phyloP scores from a whole-genome alignment of 345 rosid species.

The Eucalyptus viminalis region DNA sequence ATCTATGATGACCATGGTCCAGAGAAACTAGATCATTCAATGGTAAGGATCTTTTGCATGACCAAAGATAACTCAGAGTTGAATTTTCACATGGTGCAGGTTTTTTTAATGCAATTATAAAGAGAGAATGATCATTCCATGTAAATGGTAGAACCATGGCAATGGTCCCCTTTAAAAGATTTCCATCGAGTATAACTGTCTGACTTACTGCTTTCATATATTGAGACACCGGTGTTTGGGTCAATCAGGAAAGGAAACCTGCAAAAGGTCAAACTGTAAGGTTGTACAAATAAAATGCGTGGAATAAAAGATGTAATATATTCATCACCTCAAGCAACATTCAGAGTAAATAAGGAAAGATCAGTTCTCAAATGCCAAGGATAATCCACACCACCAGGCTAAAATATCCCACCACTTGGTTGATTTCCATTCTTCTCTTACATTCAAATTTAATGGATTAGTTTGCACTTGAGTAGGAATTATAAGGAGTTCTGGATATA shows the following conservation, averaged over 20 bases:
- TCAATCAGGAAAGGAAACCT: conserved; percentile 84
- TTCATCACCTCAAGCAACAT: background rate
- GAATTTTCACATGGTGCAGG: background rate
- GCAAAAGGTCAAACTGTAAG: background rate
- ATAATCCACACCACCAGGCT: background rate
- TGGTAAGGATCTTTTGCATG: background rate
- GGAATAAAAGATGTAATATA: background rate
- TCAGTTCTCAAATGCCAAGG: background rate
- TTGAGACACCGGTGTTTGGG: conserved; percentile 47
- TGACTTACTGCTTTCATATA: conserved; percentile 76
- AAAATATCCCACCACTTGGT: background rate
- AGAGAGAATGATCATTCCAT: background rate
- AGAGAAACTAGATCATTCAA: background rate
- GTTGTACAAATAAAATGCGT: background rate
- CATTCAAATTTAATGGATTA: background rate
- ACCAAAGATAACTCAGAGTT: background rate
- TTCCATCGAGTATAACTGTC: background rate
- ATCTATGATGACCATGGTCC: background rate
- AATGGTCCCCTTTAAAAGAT: background rate
- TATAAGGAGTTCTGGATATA: background rate
- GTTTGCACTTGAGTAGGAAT: background rate
- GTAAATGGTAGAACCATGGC: background rate
- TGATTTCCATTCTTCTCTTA: background rate
- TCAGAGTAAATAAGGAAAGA: background rate
- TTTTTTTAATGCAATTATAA: background rate